Percentiles rank a stretch among this genome's conserved stretches.
phyloP scores from a whole-genome alignment of 208 protist species.

The Endotrypanum monterogeii region DNA sequence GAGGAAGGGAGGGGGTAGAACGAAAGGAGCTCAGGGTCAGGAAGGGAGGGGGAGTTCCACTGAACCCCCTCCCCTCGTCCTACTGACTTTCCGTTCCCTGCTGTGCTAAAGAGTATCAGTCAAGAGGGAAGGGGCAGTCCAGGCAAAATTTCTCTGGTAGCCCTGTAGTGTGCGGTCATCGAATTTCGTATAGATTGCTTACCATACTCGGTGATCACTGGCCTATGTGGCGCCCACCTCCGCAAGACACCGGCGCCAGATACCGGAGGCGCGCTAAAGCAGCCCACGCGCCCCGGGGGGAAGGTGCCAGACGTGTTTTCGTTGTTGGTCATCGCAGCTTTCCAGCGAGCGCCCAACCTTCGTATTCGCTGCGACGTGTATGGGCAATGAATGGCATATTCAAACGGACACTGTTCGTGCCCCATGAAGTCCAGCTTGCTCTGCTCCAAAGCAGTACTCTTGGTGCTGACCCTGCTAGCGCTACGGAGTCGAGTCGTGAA shows the following conservation, averaged over 20 bases:
- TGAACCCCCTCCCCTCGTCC: background rate
- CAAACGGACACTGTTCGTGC: slow-evolving; percentile 37
- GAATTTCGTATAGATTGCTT: slow-evolving; percentile 25
- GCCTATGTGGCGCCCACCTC: background rate
- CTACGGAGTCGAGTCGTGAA: background rate
- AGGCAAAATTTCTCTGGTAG: slow-evolving; percentile 15
- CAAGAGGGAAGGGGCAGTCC: slow-evolving; percentile 3
- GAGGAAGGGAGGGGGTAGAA: background rate
- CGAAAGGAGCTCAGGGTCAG: no score
- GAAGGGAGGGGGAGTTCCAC: background rate
- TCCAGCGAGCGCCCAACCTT: slow-evolving; percentile 20
- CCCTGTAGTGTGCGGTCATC: slow-evolving; percentile 21
- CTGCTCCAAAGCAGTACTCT: background rate
- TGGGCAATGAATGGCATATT: slow-evolving; percentile 45
- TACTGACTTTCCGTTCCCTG: background rate
- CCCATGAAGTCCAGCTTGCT: slow-evolving; percentile 49
- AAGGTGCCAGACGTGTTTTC: background rate
- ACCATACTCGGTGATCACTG: slow-evolving; percentile 19
- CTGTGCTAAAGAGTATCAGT: no score
- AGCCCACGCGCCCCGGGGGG: background rate
- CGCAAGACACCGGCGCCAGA: background rate
- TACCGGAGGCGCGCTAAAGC: background rate
- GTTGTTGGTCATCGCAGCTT: background rate
- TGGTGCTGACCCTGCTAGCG: background rate
- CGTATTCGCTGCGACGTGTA: slow-evolving; percentile 30